These are phyloP conservation scores for Claviceps humidiphila DNA, from an alignment of 2,329 filamentous ascomycete genomes.

Conservation along the genomic window DNA sequence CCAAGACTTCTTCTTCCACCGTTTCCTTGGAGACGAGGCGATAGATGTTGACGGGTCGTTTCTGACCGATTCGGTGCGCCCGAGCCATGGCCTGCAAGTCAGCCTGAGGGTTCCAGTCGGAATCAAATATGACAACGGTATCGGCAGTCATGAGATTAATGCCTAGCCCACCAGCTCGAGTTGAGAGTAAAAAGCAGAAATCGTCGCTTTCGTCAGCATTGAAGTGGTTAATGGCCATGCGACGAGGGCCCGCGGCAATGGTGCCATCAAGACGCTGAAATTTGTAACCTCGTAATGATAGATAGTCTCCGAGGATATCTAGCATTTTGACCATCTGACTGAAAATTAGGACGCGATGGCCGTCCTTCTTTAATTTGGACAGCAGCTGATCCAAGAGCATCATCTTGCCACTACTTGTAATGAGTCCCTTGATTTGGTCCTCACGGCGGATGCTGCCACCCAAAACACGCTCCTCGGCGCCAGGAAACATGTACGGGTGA, in stretches of 20 bases:
- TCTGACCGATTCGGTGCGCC: constrained; percentile 94
- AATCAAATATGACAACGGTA: constrained; percentile 95
- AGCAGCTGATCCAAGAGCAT: constrained; percentile 96
- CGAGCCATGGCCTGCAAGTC: constrained; percentile 97
- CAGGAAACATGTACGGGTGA: constrained; percentile 94
- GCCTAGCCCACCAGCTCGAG: constrained; percentile 88
- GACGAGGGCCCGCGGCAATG: constrained; percentile 74
- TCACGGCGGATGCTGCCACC: constrained; percentile 70
- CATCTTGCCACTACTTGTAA: constrained; percentile 98
- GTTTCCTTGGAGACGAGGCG: constrained; percentile 95
- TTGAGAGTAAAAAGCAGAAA: constrained; percentile 92
- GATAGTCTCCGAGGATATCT: constrained; percentile 88
- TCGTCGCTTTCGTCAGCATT: constrained; percentile 93
- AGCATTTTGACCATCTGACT: constrained; percentile 99
- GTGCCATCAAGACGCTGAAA: constrained; percentile 94
- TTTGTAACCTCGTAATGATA: constrained; percentile 83
- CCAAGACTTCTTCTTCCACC: constrained; percentile 93
- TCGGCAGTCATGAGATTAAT: constrained; percentile 99
- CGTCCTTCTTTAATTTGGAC: constrained; percentile 82
- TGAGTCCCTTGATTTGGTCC: constrained; percentile 81
- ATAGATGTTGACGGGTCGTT: constrained; percentile 90
- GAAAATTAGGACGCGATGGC: constrained; percentile 93
- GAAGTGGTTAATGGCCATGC: constrained; percentile 95
- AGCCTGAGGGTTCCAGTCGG: constrained; percentile 97
- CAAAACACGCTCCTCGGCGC: constrained; percentile 80